Evolutionary conservation across 768 basidiomycete species (phyloP).

Genomic region (Mycena vitilis): DNA sequence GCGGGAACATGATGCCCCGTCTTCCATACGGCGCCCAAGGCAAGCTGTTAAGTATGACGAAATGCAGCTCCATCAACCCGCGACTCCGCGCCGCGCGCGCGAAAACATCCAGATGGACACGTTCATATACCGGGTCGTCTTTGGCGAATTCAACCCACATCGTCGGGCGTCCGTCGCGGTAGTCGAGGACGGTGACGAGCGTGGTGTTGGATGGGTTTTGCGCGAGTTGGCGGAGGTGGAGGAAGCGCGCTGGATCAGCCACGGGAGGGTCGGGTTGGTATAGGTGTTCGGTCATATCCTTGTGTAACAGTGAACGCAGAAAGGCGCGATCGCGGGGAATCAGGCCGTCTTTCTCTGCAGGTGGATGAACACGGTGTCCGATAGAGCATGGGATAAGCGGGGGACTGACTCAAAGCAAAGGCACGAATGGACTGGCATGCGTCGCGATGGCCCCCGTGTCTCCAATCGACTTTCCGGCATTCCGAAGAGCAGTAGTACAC

Average conservation of each 20-base stretch:
- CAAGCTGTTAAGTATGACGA: neutral
- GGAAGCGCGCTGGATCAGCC: neutral
- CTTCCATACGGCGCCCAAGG: neutral
- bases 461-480: slow-evolving; percentile 2
- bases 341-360: neutral
- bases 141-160: neutral
- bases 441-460: neutral
- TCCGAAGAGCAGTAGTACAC: neutral
- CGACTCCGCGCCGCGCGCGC: neutral
- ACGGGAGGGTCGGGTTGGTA: neutral
- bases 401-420: neutral
- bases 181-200: neutral
- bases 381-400: neutral
- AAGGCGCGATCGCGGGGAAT: neutral
- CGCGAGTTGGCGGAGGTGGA: neutral
- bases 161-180: neutral
- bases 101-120: neutral
- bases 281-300: neutral
- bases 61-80: neutral
- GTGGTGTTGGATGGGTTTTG: neutral
- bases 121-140: neutral
- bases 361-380: neutral
- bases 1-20: neutral
- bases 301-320: slow-evolving; percentile 3
- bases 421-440: neutral